Evolutionary conservation across 2,329 filamentous ascomycete species (phyloP), one percentile per base, ranked within the genome.

Genomic region (Paecilomyces dactylethromorphus): DNA sequence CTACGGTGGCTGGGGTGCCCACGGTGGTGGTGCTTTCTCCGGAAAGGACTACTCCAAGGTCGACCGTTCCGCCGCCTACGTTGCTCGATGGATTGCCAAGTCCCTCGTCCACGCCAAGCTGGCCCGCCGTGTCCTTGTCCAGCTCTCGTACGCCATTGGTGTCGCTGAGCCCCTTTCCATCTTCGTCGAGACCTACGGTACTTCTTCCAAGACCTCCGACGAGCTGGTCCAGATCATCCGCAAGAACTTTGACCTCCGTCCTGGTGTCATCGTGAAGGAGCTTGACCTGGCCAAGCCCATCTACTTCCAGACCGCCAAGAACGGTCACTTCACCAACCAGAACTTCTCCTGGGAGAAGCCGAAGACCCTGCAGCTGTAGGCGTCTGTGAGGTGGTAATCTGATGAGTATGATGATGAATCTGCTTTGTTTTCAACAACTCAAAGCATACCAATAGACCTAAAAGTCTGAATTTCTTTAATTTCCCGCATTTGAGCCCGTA

Each of bases 21-120:
- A 99, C 85, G 94, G 94, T 85, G 94, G 94, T 84, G 94, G 94
- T 89, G 94, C 94, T 79, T 99, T 99, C 90, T 97, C 94, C 72
- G 94, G 94, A 74, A 99, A 99, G 89, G 94, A 99, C 80, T 99
- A 97, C 87, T 97, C 92, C 86, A 99, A 99, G 87, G 94, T 99
- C 80, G 94, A 99, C 78, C 91, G 94, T 71, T 97, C 94, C 57
- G 94, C 94, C 67, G 94, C 94, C 74, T 99, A 99, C 83, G 87
- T 97, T 69, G 92, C 86, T 69, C 92, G 94, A 77, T 99, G 94
- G 94, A 92, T 99, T 78, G 94, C 94, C 82, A 99, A 99, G 87
- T 99, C 94, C 50, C 86, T 99, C 66, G 91, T 99, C 69, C 81
- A 87, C 71, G 90, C 93, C 70, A 88, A 89, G 71, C 89, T 99